These are phyloP conservation scores for Yamadazyma sp. DNA, from an alignment of 1,139 yeast genomes.

Conservation along the genomic window DNA sequence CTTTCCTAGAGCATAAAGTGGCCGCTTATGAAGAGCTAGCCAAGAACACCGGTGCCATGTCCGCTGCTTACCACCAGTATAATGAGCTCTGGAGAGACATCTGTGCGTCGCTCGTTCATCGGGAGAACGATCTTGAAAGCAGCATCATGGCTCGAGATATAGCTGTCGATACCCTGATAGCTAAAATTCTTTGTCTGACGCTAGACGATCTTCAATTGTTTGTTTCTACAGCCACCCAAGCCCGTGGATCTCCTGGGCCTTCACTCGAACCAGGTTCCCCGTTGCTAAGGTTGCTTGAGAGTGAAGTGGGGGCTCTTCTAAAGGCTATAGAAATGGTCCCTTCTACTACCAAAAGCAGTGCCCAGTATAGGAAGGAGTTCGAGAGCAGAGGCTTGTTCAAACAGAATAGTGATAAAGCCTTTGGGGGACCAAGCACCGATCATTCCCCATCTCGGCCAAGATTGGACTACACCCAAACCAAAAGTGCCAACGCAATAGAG, in stretches of 20 bases:
- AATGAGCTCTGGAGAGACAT: slow-evolving; percentile 40
- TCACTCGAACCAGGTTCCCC: background rate
- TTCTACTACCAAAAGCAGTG: background rate
- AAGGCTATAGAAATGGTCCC: slow-evolving; percentile 15
- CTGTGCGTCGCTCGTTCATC: slow-evolving; percentile 25
- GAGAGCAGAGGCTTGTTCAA: background rate
- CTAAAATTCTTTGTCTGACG: slow-evolving; percentile 6
- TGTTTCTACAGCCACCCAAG: background rate
- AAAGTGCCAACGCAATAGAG: slow-evolving; percentile 17
- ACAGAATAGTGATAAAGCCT: background rate
- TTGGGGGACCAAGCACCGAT: background rate
- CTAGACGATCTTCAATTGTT: slow-evolving; percentile 10
- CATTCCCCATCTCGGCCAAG: slow-evolving; percentile 3
- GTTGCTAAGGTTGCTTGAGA: slow-evolving; percentile 6
- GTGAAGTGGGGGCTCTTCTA: slow-evolving; percentile 14
- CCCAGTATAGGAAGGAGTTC: background rate
- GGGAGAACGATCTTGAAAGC: slow-evolving; percentile 26
- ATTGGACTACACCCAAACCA: slow-evolving; percentile 16
- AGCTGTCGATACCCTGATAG: slow-evolving; percentile 9
- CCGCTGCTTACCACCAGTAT: slow-evolving; percentile 31
- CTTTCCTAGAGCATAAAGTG: slow-evolving; percentile 28
- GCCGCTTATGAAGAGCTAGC: slow-evolving; percentile 31
- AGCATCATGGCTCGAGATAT: slow-evolving; percentile 8
- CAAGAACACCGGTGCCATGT: slow-evolving; percentile 24
- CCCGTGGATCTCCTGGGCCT: background rate